phyloP scores from a whole-genome alignment of 2,329 filamentous ascomycete genomes.

The Elsinoe perseae region DNA sequence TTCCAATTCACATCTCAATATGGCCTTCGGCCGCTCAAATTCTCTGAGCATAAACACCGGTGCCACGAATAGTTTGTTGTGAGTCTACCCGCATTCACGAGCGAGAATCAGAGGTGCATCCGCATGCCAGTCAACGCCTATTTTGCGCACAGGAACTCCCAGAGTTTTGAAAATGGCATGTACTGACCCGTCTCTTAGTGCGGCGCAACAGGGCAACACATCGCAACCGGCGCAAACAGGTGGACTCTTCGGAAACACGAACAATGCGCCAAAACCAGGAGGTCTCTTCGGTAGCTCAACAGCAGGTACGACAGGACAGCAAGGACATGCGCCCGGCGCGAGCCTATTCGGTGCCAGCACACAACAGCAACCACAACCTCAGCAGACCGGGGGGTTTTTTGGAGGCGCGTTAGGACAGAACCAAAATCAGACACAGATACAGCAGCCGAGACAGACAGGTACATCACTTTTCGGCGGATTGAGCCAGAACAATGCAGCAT shows the following conservation, averaged over 20 bases:
- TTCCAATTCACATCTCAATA: constrained; percentile 14
- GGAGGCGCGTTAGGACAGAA: constrained; percentile 17
- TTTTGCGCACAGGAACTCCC: not conserved
- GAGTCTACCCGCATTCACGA: constrained; percentile 19
- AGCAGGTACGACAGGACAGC: constrained; percentile 19
- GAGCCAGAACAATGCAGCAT: constrained; percentile 9
- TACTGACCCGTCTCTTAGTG: not conserved
- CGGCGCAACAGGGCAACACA: constrained; percentile 6
- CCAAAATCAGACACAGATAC: constrained; percentile 7
- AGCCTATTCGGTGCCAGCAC: constrained; percentile 25
- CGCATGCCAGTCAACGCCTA: not conserved
- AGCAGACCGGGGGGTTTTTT: constrained; percentile 23
- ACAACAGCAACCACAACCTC: constrained; percentile 21
- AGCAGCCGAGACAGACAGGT: constrained; percentile 20
- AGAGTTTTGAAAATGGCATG: not conserved
- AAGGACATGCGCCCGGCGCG: constrained; percentile 19
- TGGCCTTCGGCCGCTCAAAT: constrained; percentile 42
- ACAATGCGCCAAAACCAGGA: constrained; percentile 15
- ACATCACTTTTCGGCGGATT: constrained; percentile 25
- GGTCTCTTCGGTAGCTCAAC: constrained; percentile 17
- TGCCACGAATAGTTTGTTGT: constrained; percentile 34
- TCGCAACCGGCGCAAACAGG: constrained; percentile 15
- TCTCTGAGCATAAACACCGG: constrained; percentile 50
- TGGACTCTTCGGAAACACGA: constrained; percentile 22
- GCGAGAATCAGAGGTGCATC: not conserved